Base-by-base conservation (phyloP, 495 filamentous ascomycete species). In the Penicillium samsonianum region DNA sequence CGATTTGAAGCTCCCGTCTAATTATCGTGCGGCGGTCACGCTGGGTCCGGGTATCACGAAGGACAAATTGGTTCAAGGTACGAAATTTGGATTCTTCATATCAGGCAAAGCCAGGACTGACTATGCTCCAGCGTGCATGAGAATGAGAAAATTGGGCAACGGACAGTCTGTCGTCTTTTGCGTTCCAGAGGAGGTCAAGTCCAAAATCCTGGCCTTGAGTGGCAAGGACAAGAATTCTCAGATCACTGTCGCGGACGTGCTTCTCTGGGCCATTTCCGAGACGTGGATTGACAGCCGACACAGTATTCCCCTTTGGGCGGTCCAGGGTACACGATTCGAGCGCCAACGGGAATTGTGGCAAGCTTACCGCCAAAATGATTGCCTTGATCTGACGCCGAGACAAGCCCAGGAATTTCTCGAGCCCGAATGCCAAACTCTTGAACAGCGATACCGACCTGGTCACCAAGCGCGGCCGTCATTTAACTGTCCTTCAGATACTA, bases 61-160 rank as follows among this genome's bases (percentile, higher is more conserved):
- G 65, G 89, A 92, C 48, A 78, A 80, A 38, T 67, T 89, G 2
- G 86, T 91, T 0, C 90, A 94, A 83, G 87, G 87, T 89, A 76
- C 28, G 28, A 30, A 30, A 30, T 30, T 30, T 30, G 7, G 1
- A 30, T n/a, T 30, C 28, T 30, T 30, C 28, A 30, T 30, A 30
- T 30, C 28, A 30, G 28, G 28, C 28, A 30, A 30, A 30, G 7
- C 28, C 28, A 30, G 3, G 28, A 30, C 28, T 30, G 28, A 30
- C 28, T 30, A 30, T 30, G 8, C 28, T 30, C 28, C 7, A 87
- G 86, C 85, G 5, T 89, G 85, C 52, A 89, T 87, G 83, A 63
- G 85, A 44, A 84, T 88, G 84, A 63, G 85, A 49, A 81, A 83
- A 59, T 72, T 89, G 5, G 84, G 84, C 1, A 59, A 76, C 19